Conservation (phyloP, 495 filamentous ascomycete species). For the Cryomyces minteri region DNA sequence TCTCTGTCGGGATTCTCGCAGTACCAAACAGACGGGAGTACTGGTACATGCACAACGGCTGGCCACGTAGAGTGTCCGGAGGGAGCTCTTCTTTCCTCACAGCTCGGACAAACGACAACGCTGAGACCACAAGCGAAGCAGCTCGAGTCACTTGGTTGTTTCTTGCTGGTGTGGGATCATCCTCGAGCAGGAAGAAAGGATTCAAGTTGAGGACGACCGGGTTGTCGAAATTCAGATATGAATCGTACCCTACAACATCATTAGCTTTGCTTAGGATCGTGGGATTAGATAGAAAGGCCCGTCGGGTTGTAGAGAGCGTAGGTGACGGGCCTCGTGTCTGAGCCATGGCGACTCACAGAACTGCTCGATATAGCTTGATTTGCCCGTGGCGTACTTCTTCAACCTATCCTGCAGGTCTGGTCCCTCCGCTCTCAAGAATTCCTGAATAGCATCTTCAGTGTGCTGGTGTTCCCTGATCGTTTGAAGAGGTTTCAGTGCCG, state of each 20-base stretch:
- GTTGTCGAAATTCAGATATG: constrained; percentile 94
- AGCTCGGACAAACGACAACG: constrained; percentile 80
- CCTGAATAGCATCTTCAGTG: constrained; percentile 58
- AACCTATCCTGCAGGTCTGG: constrained; percentile 73
- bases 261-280: constrained; percentile 4
- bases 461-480: constrained; percentile 65
- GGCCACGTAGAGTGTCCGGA: constrained; percentile 67
- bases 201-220: constrained; percentile 95
- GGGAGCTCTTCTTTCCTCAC: constrained; percentile 86
- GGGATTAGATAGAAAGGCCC: not conserved
- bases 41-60: constrained; percentile 91
- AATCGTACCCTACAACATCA: constrained; percentile 70
- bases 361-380: constrained; percentile 95
- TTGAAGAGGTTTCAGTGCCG: constrained; percentile 70
- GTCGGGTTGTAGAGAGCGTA: not conserved
- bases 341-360: constrained; percentile 54
- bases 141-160: constrained; percentile 94
- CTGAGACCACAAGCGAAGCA: constrained; percentile 78
- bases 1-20: constrained; percentile 82
- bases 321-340: not conserved
- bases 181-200: constrained; percentile 92
- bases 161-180: constrained; percentile 88
- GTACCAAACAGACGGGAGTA: constrained; percentile 94
- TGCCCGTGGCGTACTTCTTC: constrained; percentile 81
- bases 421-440: constrained; percentile 74